Conservation (phyloP, 2,329 filamentous ascomycete species). For the Daldinia eschscholtzii region DNA sequence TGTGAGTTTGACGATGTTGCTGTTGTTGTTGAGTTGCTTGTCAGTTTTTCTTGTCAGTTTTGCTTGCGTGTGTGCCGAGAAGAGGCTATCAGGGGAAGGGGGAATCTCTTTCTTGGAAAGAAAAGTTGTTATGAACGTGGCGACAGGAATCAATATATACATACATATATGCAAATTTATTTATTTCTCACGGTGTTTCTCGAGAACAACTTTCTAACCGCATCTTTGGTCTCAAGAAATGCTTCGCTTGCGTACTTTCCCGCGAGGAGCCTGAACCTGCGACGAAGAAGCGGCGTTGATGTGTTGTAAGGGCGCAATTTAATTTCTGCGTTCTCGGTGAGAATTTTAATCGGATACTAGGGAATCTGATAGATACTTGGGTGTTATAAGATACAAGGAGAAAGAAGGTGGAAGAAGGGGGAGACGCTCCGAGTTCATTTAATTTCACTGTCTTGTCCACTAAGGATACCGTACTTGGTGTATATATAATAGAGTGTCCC, state of each 20-base stretch:
- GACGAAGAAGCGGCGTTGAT: constrained; percentile 1
- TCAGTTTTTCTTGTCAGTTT: too few species aligned
- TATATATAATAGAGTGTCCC: constrained; percentile 29
- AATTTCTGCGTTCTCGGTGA: background rate
- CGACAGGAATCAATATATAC: background rate
- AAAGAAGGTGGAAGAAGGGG: background rate
- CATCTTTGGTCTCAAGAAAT: constrained; percentile 25
- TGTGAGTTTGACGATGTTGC: constrained; percentile 29
- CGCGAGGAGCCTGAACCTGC: constrained; percentile 6
- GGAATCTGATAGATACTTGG: background rate
- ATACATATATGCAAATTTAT: background rate
- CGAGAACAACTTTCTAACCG: constrained; percentile 29
- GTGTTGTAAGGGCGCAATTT: background rate
- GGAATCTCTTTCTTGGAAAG: background rate
- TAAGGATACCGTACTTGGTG: constrained; percentile 23
- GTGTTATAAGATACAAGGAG: background rate
- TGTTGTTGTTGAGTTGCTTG: too few species aligned
- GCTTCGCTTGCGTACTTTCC: constrained; percentile 21
- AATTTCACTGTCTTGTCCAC: constrained; percentile 30
- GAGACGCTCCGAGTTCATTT: constrained; percentile 15
- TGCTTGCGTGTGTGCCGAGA: too few species aligned
- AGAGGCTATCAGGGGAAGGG: too few species aligned
- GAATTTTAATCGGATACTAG: too few species aligned
- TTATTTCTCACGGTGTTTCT: background rate
- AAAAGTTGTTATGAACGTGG: background rate